A percentile compares a stretch with the other conserved stretches of the same genome.
Evolutionary conservation across 164 flowering plant species (phyloP).

Genomic region (Brasenia schreberi): DNA sequence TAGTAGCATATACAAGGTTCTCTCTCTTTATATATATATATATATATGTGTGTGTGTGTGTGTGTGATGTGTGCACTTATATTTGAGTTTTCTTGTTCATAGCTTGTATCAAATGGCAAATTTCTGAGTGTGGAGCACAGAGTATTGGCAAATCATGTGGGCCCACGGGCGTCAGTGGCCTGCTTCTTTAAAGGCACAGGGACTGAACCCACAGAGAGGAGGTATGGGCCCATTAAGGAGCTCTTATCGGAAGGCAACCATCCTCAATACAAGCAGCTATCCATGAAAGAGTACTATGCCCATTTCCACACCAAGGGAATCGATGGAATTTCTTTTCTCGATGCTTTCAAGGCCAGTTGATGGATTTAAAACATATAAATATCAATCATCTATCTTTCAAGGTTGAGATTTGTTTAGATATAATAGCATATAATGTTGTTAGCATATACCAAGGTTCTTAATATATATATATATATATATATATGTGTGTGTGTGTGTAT

Average conservation of each 20-base stretch:
- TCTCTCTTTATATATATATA: too few species aligned
- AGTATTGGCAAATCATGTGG: constrained; percentile 10
- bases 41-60: too few species aligned
- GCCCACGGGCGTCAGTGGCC: constrained; percentile 24
- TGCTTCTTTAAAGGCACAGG: constrained; percentile 11
- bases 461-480: too few species aligned
- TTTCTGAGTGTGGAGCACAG: constrained; percentile 20
- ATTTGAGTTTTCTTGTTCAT: too few species aligned
- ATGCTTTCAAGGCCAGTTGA: neutral
- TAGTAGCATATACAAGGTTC: too few species aligned
- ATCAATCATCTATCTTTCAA: too few species aligned
- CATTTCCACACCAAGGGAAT: constrained; percentile 7
- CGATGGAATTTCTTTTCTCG: constrained; percentile 5
- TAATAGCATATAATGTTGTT: too few species aligned
- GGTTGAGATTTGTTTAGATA: too few species aligned
- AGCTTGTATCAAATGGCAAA: constrained; percentile 21
- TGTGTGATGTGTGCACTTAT: too few species aligned
- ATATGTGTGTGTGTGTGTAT: too few species aligned
- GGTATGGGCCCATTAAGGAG: constrained; percentile 30
- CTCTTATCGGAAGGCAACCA: constrained; percentile 19
- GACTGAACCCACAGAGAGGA: neutral
- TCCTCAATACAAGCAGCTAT: constrained; percentile 13
- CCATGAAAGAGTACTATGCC: constrained; percentile 3
- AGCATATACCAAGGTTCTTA: too few species aligned
- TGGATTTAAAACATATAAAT: too few species aligned